Evolutionary conservation across 2,329 filamentous ascomycete genomes (phyloP), one percentile per base, ranked within the genome.

Genomic region (Hymenoscyphus linearis): DNA sequence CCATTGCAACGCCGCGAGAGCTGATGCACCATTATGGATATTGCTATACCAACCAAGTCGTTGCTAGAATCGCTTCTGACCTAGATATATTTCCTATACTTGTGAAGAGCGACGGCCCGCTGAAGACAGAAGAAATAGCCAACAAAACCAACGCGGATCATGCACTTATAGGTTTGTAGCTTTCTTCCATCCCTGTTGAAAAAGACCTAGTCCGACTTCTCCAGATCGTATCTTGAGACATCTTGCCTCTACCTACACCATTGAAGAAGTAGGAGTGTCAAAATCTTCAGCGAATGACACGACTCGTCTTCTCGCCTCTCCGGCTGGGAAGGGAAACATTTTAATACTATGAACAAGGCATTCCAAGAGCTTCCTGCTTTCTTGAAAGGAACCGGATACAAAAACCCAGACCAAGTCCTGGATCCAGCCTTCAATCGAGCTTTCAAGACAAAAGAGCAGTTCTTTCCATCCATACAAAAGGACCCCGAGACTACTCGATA

Each of bases 21-120:
- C 22, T 50, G 27, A 57, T 57, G 37, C 55, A 57, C 18, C 55
- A 57, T 31, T 57, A 57, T 47, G 36, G 55, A 9, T 57, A 57
- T 26, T 47, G 7, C 2, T 57, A 47, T 25, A 57, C 55, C 7
- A 37, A 47, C 10, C 55, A 50, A 25, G 36, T 47, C 27, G 55
- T 57, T 1, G 55, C 37, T 4, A 57, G 27, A 22, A 57, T 50
- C n/a, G 36, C 55, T 34, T 36, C 37, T 22, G 55, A 57, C 37
- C 55, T 57, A 37, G 13, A 57, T 14, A 18, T 57, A 1, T 57
- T 57, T 22, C n/a, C 55, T 10, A 57, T 57, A 50, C 25, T 57
- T 3, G 31, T 44, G 5, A 16, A 57, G 25, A 50, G 14, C 18
- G 26, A 57, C 1, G 22, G 18, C 9, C 37, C 36, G 18, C 12